phyloP scores from a whole-genome alignment of 2,329 filamentous ascomycete genomes.

The Didymellaceae sp. region DNA sequence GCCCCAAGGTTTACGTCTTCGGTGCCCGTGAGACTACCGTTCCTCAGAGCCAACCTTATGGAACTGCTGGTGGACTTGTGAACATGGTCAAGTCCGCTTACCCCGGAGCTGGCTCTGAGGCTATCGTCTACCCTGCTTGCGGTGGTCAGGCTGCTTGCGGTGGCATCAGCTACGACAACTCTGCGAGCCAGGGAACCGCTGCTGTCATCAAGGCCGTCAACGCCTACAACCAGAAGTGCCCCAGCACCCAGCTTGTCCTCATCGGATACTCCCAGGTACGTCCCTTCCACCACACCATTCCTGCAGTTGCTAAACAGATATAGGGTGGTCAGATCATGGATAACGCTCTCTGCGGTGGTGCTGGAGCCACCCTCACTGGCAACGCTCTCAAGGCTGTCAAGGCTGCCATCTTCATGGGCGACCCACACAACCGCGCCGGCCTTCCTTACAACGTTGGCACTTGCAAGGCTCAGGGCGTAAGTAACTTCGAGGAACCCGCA shows the following conservation, averaged over 20 bases:
- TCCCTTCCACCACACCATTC: neutral
- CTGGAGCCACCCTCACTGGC: constrained; percentile 54
- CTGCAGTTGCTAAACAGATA: constrained; percentile 11
- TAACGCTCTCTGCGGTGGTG: constrained; percentile 66
- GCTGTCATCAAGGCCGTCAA: constrained; percentile 68
- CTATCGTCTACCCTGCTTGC: constrained; percentile 62
- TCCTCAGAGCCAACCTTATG: constrained; percentile 47
- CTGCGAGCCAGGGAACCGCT: constrained; percentile 62
- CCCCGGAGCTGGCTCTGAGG: constrained; percentile 50
- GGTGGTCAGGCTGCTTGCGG: constrained; percentile 67
- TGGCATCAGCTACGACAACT: constrained; percentile 65
- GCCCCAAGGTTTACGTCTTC: constrained; percentile 54
- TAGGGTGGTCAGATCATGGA: constrained; percentile 69
- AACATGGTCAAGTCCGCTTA: constrained; percentile 51
- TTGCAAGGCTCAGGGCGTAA: constrained; percentile 64
- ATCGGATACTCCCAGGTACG: constrained; percentile 69
- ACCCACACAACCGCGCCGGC: constrained; percentile 64
- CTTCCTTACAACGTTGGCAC: constrained; percentile 68
- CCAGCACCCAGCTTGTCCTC: constrained; percentile 63
- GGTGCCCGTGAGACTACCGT: constrained; percentile 54
- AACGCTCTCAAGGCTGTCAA: constrained; percentile 63
- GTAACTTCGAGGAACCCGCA: constrained; percentile 38
- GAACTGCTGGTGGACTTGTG: constrained; percentile 50
- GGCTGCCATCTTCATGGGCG: constrained; percentile 70
- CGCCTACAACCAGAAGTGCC: constrained; percentile 63